Evolutionary conservation across 202 grass and related monocot genomes (phyloP), one percentile per base, ranked within the genome.

Genomic region (Bolboschoenoplectus hybrid): DNA sequence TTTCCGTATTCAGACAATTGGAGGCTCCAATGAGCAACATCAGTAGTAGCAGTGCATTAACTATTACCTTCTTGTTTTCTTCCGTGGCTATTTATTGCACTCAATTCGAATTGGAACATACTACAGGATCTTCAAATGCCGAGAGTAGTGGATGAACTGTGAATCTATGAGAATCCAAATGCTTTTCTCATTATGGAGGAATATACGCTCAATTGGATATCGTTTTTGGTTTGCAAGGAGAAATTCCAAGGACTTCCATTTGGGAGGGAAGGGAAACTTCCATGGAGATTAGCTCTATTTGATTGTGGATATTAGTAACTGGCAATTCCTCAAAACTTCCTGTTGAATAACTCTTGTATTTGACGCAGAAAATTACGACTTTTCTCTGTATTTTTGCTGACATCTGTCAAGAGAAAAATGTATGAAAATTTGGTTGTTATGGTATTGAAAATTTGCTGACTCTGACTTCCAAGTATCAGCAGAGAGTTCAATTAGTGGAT

Each of bases 241-340:
- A 75, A 52, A 46, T 75, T 75, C 10, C 20, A 47, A 72, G 43
- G 46, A 52, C 4, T 52, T 75, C 11, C 72, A 51, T 75, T 51
- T 46, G 12, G 9, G 47, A 12, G 9, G 70, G 20, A 46, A 75
- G 20, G 49, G 49, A 2, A 75, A 75, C 47, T 75, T 72, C 40
- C 14, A 12, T 14, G 47, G 46, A 75, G 53, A 75, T 75, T 75
- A 19, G 17, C 41, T 46, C 16, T 43, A 7, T n/a, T 69, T 44
- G 1, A 41, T 69, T 69, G 32, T 11, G 20, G 63, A 65, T 38
- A 65, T 26, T 26, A 26, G 26, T 26, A 26, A 26, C 66, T 69
- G 35, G 38, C 3, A 26, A 68, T 41, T 43, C 38, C 13, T 43
- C 3, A 69, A 69, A 41, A 26, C 26, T 26, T 26, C 26, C 26